Base-by-base conservation (phyloP, 306 rosid species). In the Astragalus glycyphyllos region DNA sequence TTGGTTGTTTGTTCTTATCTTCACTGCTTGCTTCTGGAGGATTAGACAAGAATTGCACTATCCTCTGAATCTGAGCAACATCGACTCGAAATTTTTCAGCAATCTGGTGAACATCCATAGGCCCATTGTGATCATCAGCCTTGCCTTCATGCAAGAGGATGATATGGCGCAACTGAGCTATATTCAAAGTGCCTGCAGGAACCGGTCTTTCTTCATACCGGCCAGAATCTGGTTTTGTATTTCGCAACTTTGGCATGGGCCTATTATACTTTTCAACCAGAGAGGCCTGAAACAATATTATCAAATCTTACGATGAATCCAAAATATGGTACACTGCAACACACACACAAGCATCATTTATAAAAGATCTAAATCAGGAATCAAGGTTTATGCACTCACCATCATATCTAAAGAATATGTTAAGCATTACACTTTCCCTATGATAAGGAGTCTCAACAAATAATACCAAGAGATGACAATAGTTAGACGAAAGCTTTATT, bases 221-320 rank as follows among this genome's bases (percentile, higher is more conserved):
- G 54, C 82, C 74, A 7, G 92, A 84, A 77, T 89, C 92, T 32
- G 82, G 82, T 34, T 79, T 85, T 8, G 92, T 91, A 47, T 87
- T 82, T 63, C 96, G 86, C 57, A 91, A 72, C 69, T 83, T 95
- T 4, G 96, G 99, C 82, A 95, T 81, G 1, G 97, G 86, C 60
- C 97, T 87, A 37, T 78, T 79, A 31, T 81, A 85, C 76, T 69
- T 91, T 15, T 91, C 91, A 77, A 87, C 92, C 86, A 91, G 77
- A 29, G 74, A 79, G 13, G 92, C 91, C 99, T 95, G 92, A 29
- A 69, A 48, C 13, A 62, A 16, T 16, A 50, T 58, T 5, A 64
- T 12, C 49, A 37, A 29, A 72, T 48, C 8, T 46, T 46, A n/a
- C 51, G 64, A 53, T 47, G 34, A 34, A 34, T 16, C 40, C 40